Base-by-base conservation (phyloP, 2,329 filamentous ascomycete genomes). In the Lachnellula arida region DNA sequence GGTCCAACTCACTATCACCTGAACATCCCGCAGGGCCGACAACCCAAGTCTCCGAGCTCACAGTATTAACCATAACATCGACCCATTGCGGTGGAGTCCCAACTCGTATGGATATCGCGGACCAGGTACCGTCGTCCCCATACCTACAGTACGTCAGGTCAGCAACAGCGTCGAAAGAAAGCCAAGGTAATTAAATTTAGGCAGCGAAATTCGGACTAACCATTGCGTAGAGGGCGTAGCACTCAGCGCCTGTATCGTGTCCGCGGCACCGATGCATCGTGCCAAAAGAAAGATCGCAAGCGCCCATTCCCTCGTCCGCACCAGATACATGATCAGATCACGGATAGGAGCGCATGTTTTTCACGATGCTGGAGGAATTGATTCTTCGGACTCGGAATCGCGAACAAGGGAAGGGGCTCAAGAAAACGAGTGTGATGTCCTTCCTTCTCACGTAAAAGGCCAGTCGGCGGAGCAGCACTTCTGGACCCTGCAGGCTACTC, bases 51-150 rank as follows among this genome's bases (percentile, higher is more conserved):
- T 90, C 86, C 37, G 88, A 88, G 43, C 85, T 77, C 12, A 81
- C 78, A 5, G 87, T 91, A 65, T 85, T 89, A 51, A 86, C 77
- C 12, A 81, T 74, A 50, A 85, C 77, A 61, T 81, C 78, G 35
- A 84, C 73, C 54, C 73, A 71, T 65, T 82, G 79, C 23, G 71
- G 68, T 14, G 81, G 80, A 7, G 72, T 74, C 50, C 84, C 84
- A 19, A 80, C 76, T 63, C 74, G 80, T 57, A 91, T 75, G 12
- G 75, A 76, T 61, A 89, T 82, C 6, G 86, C 82, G 15, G 87
- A 90, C 88, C 88, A 92, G 60, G 78, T 78, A 9, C 87, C 87
- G 67, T 89, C 86, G 61, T 81, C 77, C 48, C 84, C 84, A 59
- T 81, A 78, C 82, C 81, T 84, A 53, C 12, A 23, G 3, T 11